Percentiles rank a stretch among this genome's conserved stretches.
phyloP scores from a whole-genome alignment of 495 filamentous ascomycete genomes.

The Monascus purpureus region DNA sequence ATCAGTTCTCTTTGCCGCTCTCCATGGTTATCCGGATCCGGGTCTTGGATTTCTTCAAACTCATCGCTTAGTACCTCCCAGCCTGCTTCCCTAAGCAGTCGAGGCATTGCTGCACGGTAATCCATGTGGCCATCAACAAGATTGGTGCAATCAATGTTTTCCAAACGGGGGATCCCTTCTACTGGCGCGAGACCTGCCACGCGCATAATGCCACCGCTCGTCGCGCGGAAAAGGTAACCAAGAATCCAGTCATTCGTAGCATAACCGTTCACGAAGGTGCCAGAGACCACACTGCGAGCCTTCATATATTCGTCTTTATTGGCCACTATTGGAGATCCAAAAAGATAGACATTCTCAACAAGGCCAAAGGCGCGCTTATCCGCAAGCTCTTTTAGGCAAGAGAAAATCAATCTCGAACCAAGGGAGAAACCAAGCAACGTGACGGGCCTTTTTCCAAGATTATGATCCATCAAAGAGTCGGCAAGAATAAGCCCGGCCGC shows the following conservation, averaged over 20 bases:
- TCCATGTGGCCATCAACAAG: slow-evolving; percentile 92
- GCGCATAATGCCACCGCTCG: slow-evolving; percentile 78
- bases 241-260: slow-evolving; percentile 95
- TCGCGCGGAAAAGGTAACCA: slow-evolving; percentile 92
- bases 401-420: slow-evolving; percentile 84
- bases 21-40: slow-evolving; percentile 85
- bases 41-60: slow-evolving; percentile 94
- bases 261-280: slow-evolving; percentile 90
- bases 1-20: slow-evolving; percentile 87
- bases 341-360: slow-evolving; percentile 90
- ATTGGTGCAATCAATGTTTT: slow-evolving; percentile 81
- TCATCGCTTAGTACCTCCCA: slow-evolving; percentile 88
- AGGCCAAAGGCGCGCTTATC: slow-evolving; percentile 78
- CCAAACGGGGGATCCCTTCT: slow-evolving; percentile 61
- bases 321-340: slow-evolving; percentile 82
- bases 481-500: slow-evolving; percentile 86
- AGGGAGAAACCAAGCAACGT: slow-evolving; percentile 96
- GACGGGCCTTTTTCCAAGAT: slow-evolving; percentile 79
- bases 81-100: slow-evolving; percentile 67
- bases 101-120: slow-evolving; percentile 84
- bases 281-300: slow-evolving; percentile 67
- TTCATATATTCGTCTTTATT: slow-evolving; percentile 83
- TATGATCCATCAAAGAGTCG: slow-evolving; percentile 83
- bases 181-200: slow-evolving; percentile 81
- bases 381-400: slow-evolving; percentile 78